A percentile compares a stretch with the other conserved stretches of the same genome.
These are phyloP conservation scores for Amanita thiersii DNA, from an alignment of 768 basidiomycete species.

Conservation along the genomic window DNA sequence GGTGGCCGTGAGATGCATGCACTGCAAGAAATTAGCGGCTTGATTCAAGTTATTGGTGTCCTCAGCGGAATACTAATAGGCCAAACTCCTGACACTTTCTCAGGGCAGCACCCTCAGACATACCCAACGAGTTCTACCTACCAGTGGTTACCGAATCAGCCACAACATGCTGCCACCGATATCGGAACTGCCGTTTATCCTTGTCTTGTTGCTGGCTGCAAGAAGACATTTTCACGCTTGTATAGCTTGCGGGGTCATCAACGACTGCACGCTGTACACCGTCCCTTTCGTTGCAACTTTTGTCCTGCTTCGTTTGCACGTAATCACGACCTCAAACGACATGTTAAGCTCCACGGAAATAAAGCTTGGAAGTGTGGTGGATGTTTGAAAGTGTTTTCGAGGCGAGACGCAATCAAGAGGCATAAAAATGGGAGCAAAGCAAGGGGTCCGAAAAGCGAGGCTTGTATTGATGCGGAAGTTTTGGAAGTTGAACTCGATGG, in stretches of 20 bases:
- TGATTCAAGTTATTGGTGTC: constrained; percentile 77
- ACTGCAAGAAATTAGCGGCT: constrained; percentile 70
- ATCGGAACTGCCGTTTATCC: constrained; percentile 77
- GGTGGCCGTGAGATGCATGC: constrained; percentile 46
- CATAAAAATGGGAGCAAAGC: constrained; percentile 57
- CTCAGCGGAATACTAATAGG: constrained; percentile 71
- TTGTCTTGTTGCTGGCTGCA: constrained; percentile 57
- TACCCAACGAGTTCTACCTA: constrained; percentile 22
- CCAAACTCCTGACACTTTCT: constrained; percentile 28
- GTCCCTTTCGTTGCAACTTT: constrained; percentile 53
- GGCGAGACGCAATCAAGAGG: constrained; percentile 73
- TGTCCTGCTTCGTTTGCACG: constrained; percentile 75
- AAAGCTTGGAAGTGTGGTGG: constrained; percentile 70
- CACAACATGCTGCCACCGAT: constrained; percentile 26
- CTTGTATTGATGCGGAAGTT: constrained; percentile 50
- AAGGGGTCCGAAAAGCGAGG: constrained; percentile 41
- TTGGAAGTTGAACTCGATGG: constrained; percentile 49
- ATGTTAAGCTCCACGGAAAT: constrained; percentile 61
- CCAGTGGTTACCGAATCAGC: constrained; percentile 25
- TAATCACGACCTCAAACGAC: constrained; percentile 77
- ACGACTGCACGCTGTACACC: constrained; percentile 52
- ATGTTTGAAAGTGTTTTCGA: constrained; percentile 66
- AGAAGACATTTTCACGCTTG: constrained; percentile 61
- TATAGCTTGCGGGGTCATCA: constrained; percentile 68
- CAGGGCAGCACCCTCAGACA: constrained; percentile 19